Base-by-base conservation (phyloP, 495 filamentous ascomycete genomes). In the Entonaema liquescens region DNA sequence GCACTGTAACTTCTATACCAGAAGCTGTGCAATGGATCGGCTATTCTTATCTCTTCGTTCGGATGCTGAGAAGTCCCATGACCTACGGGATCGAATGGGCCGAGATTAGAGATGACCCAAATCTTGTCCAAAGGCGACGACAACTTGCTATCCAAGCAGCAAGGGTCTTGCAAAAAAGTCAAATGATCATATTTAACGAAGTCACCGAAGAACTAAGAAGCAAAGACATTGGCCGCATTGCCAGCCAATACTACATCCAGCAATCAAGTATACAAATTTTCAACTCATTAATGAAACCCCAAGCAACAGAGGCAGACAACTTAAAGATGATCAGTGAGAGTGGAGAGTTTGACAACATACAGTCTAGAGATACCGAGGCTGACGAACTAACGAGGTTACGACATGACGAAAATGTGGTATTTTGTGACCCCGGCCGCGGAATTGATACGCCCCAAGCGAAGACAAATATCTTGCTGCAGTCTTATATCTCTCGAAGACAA, bases 131-230 rank as follows among this genome's bases (percentile, higher is more conserved):
- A 73, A 86, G 94, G 73, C 86, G 95, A 67, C 84, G 93, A 17
- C 87, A 95, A 47, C 81, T 98, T 59, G 89, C 96, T 61, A 92
- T 97, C 57, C 88, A 95, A 67, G 96, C 95, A 35, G 96, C 95
- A 2, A 84, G 88, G 21, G 90, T 91, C 2, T 83, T 99, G 33
- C 93, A 95, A 70, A 86, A 93, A 73, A 96, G 90, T 71, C 96
- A 98, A 77, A 99, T 99, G 95, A 94, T 99, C 70, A 96, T 98
- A 44, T 98, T 95, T 83, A 96, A 98, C 73, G 96, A 98, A 66
- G 84, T 81, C 13, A 98, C 95, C 0, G 93, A 97, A 77, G 93
- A 95, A 70, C 87, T 99, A 11, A 88, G 90, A 50, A 90, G 93
- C 54, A 99, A 98, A 76, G 93, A 98, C 76, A 89, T 98, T 17